A percentile compares a stretch with the other conserved stretches of the same genome.
These are phyloP conservation scores for Neofusicoccum kwambonambiense DNA, from an alignment of 2,329 filamentous ascomycete genomes.

Conservation along the genomic window DNA sequence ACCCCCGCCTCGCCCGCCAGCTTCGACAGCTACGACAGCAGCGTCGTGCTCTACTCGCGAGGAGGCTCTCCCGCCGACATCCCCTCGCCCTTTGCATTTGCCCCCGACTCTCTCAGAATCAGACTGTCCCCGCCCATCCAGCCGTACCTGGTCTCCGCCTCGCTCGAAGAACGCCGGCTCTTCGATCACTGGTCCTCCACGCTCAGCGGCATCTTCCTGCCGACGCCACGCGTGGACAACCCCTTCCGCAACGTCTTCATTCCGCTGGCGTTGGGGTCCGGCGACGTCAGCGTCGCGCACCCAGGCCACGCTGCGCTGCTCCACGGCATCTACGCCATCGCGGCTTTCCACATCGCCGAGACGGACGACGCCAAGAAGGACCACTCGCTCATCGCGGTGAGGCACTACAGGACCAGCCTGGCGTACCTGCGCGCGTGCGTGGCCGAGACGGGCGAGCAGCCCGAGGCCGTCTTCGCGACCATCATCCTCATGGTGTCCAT, in stretches of 20 bases:
- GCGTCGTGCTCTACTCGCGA: neutral
- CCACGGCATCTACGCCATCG: slow-evolving; percentile 15
- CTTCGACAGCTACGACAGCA: neutral
- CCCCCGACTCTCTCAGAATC: neutral
- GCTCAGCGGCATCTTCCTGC: slow-evolving; percentile 8
- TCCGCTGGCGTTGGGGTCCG: slow-evolving; percentile 2
- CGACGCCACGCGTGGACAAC: slow-evolving; percentile 1
- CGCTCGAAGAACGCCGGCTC: neutral
- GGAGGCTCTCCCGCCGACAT: neutral
- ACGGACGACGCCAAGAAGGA: neutral
- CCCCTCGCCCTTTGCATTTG: neutral
- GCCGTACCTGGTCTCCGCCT: neutral
- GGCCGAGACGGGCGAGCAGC: neutral
- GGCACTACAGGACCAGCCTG: slow-evolving; percentile 14
- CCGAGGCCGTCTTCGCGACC: slow-evolving; percentile 14
- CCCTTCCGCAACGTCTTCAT: slow-evolving; percentile 13
- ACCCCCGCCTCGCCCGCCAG: neutral
- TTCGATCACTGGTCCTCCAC: slow-evolving; percentile 15
- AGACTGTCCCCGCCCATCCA: neutral
- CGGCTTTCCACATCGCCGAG: slow-evolving; percentile 16
- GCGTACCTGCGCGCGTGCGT: slow-evolving; percentile 9
- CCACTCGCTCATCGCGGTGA: slow-evolving; percentile 1
- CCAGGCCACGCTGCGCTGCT: slow-evolving; percentile 11
- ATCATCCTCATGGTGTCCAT: slow-evolving; percentile 9
- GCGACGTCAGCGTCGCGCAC: neutral